Evolutionary conservation across 371 early-diverging fungal species (phyloP).

Genomic region (Saksenaea oblongispora): DNA sequence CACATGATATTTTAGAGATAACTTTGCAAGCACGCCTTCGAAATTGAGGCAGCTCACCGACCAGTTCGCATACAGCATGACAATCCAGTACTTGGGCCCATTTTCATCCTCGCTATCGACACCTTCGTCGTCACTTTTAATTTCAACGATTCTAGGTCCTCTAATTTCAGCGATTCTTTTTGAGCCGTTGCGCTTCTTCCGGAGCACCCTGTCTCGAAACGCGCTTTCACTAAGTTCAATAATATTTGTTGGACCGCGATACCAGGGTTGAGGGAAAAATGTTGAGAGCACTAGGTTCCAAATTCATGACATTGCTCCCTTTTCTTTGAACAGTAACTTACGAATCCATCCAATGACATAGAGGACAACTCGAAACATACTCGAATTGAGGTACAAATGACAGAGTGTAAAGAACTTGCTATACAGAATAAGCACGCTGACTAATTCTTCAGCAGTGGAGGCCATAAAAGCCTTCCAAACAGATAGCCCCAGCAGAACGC

Average conservation of each 20-base stretch:
- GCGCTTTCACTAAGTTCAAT: conserved; percentile 33
- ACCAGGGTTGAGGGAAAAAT: conserved; percentile 59
- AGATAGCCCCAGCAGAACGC: conserved; percentile 27
- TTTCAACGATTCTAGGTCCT: conserved; percentile 25
- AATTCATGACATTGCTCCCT: not conserved
- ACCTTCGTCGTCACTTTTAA: conserved; percentile 12
- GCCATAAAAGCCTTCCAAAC: conserved; percentile 45
- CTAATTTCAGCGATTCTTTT: conserved; percentile 21
- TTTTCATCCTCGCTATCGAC: conserved; percentile 4
- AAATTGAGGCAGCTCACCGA: conserved; percentile 53
- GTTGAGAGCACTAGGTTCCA: conserved; percentile 43
- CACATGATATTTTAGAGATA: conserved; percentile 40
- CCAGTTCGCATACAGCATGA: conserved; percentile 56
- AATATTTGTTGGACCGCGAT: conserved; percentile 57
- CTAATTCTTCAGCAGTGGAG: conserved; percentile 57
- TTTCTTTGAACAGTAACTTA: conserved; percentile 18
- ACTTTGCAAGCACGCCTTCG: conserved; percentile 48
- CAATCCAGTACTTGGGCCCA: conserved; percentile 41
- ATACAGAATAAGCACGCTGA: conserved; percentile 57
- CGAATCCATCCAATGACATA: conserved; percentile 52
- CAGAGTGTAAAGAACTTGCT: conserved; percentile 52
- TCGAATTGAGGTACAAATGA: conserved; percentile 40
- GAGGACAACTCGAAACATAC: conserved; percentile 33
- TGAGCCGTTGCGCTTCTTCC: conserved; percentile 3
- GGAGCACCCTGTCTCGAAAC: conserved; percentile 25